phyloP scores from a whole-genome alignment of 2,329 filamentous ascomycete species.

The Talaromyces verruculosus region DNA sequence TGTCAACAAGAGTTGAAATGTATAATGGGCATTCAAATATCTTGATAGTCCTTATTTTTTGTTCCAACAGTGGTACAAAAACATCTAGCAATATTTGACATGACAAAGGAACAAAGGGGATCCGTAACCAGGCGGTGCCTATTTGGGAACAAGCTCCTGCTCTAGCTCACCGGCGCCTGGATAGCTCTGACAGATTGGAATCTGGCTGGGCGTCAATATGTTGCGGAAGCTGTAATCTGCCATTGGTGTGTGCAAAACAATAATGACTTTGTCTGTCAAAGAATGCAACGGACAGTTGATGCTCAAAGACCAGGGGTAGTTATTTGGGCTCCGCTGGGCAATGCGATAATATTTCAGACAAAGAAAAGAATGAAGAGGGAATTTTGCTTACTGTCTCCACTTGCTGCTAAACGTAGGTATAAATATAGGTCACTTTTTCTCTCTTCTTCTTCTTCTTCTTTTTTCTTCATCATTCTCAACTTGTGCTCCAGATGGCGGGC shows the following conservation, averaged over 20 bases:
- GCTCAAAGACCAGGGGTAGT: not conserved
- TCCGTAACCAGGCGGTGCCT: not conserved
- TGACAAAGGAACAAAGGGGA: not conserved
- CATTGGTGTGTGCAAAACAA: not conserved
- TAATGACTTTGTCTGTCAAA: not conserved
- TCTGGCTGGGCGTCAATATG: not conserved
- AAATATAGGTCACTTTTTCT: not conserved
- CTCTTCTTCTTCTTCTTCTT: not conserved
- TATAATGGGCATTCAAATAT: not conserved
- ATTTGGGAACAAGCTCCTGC: not conserved
- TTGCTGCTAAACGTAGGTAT: not conserved
- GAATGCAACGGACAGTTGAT: not conserved
- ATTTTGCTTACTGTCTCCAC: not conserved
- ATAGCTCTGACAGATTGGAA: not conserved
- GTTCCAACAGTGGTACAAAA: too few species aligned
- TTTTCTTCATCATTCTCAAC: not conserved
- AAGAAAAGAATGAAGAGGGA: not conserved
- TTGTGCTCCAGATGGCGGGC: not conserved
- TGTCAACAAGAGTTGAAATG: not conserved
- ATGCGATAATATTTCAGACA: not conserved
- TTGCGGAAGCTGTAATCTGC: not conserved
- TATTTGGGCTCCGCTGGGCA: not conserved
- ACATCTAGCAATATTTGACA: too few species aligned
- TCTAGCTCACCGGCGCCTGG: not conserved
- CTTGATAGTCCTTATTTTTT: not conserved